Percentiles rank a stretch among this genome's conserved stretches.
These are phyloP conservation scores for Pholiota molesta DNA, from an alignment of 768 basidiomycete genomes.

Conservation along the genomic window DNA sequence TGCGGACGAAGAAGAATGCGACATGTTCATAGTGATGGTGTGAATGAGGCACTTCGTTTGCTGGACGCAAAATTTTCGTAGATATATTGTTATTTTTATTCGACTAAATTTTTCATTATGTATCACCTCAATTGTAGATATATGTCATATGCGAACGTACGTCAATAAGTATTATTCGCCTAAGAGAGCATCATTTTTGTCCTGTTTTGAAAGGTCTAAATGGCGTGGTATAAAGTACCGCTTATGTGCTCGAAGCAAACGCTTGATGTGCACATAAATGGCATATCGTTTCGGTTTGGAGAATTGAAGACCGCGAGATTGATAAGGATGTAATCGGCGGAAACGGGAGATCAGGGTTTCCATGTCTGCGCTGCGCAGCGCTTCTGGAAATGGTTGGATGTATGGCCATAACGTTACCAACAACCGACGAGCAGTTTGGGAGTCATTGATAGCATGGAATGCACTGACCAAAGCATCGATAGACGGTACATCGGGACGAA, in stretches of 20 bases:
- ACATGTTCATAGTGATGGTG: constrained; percentile 73
- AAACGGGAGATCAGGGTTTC: constrained; percentile 50
- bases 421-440: constrained; percentile 50
- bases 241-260: constrained; percentile 19
- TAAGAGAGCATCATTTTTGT: neutral
- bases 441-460: constrained; percentile 60
- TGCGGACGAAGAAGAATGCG: constrained; percentile 66
- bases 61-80: constrained; percentile 65
- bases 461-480: constrained; percentile 74
- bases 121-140: constrained; percentile 1
- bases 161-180: neutral
- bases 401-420: constrained; percentile 67
- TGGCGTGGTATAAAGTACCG: constrained; percentile 11
- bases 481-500: constrained; percentile 70
- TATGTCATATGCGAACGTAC: constrained; percentile 1
- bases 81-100: neutral
- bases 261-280: constrained; percentile 17
- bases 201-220: neutral
- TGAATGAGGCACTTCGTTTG: constrained; percentile 74
- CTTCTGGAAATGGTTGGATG: constrained; percentile 61
- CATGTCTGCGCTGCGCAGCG: constrained; percentile 47
- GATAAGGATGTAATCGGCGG: constrained; percentile 37
- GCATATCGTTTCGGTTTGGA: constrained; percentile 11
- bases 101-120: neutral
- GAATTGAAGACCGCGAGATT: constrained; percentile 7